Percentiles rank a stretch among this genome's conserved stretches.
These are phyloP conservation scores for Penicillium rolfsii DNA, from an alignment of 2,329 filamentous ascomycete species.

Conservation along the genomic window DNA sequence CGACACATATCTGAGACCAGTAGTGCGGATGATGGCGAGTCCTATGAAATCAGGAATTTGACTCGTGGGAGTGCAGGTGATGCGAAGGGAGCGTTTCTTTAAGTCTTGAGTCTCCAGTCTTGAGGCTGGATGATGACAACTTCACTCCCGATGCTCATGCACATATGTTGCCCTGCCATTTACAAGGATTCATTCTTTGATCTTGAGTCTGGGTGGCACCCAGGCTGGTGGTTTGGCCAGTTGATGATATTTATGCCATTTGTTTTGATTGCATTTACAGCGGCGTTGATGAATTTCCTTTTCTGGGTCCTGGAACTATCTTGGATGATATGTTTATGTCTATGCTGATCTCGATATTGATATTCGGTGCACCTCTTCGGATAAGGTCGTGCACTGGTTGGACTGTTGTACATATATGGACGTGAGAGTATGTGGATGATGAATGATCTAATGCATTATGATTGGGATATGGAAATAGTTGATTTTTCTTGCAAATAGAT, in stretches of 20 bases:
- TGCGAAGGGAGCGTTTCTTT: conserved; percentile 5
- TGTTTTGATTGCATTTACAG: neutral
- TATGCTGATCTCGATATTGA: neutral
- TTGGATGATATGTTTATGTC: neutral
- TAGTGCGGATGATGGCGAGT: conserved; percentile 17
- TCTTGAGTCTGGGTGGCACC: neutral
- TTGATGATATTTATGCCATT: neutral
- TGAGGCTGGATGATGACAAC: neutral
- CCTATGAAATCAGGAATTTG: conserved; percentile 4
- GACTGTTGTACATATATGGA: conserved; percentile 18
- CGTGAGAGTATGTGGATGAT: conserved; percentile 20
- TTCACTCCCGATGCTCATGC: neutral
- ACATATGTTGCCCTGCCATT: neutral
- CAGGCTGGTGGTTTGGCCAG: neutral
- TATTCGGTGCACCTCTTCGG: conserved; percentile 6
- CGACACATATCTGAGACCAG: conserved; percentile 27
- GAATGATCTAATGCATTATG: conserved; percentile 26
- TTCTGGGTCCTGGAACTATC: conserved; percentile 8
- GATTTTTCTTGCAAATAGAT: neutral
- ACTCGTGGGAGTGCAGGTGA: conserved; percentile 1
- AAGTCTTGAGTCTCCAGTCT: neutral
- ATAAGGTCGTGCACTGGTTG: neutral
- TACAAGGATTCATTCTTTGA: neutral
- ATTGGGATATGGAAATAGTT: conserved; percentile 16
- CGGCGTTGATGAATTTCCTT: conserved; percentile 1